Evolutionary conservation across 1,284 basidiomycete species (phyloP), one percentile per base, ranked within the genome.

Genomic region (Cutaneotrichosporon dermatis): DNA sequence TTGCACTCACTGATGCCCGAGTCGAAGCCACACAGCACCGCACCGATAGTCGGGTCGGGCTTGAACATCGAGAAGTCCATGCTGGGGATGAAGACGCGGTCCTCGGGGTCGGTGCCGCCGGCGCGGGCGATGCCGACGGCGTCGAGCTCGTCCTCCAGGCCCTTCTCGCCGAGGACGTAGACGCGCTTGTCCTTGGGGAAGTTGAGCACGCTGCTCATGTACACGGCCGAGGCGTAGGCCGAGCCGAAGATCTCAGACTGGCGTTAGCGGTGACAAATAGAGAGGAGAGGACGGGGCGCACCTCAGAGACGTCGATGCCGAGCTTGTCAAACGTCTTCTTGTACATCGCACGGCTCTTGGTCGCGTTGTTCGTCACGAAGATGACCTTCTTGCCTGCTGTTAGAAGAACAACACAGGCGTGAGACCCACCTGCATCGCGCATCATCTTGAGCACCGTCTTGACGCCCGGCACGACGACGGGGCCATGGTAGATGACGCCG

Each of bases 311-410:
- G 73, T 93, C 83, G 50, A 97, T 84, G 39, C 91, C 92, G 58
- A 98, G 83, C 68, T 86, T 82, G 74, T 95, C 89, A 73, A 99
- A 97, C 76, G 94, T 96, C 55, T 83, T 82, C 80, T 92, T 92
- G 82, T 94, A 94, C 71, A 82, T 87, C 74, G 81, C 84, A 55
- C 95, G 82, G 10, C 91, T 94, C 79, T 95, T 94, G 51, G 88
- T 92, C n/a, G 95, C 95, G 74, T 98, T 99, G 80, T 98, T 98
- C 36, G 94, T 97, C 42, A 98, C 93, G 75, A 98, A 99, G 43
- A 98, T 81, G 54, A 99, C 81, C 60, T 85, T 84, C 82, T 98
- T 99, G 56, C 88, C 90, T 87, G 34, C n/a, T 12, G 46, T 58
- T 10, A 58, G 57, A 40, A 6, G 4, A 13, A 2, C 13, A 13